A percentile compares a stretch with the other conserved stretches of the same genome.
Evolutionary conservation across 2,329 filamentous ascomycete genomes (phyloP).

Genomic region (Fusarium tuaranense): DNA sequence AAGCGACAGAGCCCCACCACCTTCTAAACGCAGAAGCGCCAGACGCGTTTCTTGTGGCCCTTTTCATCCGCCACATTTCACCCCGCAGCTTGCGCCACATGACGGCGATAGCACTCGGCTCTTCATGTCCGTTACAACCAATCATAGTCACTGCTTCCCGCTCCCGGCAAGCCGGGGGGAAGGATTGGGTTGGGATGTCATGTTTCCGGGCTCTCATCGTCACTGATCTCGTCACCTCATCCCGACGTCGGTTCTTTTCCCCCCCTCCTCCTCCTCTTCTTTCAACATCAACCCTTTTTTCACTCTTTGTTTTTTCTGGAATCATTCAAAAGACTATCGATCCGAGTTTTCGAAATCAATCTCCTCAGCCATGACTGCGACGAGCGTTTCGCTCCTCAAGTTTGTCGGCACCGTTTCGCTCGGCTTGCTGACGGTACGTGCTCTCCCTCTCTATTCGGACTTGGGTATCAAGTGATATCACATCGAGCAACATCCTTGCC

Average conservation of each 20-base stretch:
- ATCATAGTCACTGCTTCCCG: slow-evolving; percentile 17
- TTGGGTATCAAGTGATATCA: slow-evolving; percentile 29
- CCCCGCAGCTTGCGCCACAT: slow-evolving; percentile 17
- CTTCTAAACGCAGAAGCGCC: slow-evolving; percentile 28
- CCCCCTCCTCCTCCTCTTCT: slow-evolving; percentile 8
- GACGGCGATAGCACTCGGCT: neutral
- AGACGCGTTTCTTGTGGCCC: slow-evolving; percentile 6
- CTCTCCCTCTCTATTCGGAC: neutral
- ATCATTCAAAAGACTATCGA: neutral
- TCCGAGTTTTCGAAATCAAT: neutral
- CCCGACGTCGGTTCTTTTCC: slow-evolving; percentile 3
- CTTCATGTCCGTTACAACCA: slow-evolving; percentile 16
- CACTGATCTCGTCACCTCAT: slow-evolving; percentile 33
- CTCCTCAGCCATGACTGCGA: slow-evolving; percentile 68
- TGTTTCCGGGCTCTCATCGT: slow-evolving; percentile 6
- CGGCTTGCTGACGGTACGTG: slow-evolving; percentile 85
- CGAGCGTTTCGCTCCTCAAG: slow-evolving; percentile 82
- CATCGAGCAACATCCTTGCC: neutral
- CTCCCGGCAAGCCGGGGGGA: slow-evolving; percentile 14
- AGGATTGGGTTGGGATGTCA: neutral
- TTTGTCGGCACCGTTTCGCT: slow-evolving; percentile 93
- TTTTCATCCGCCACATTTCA: neutral
- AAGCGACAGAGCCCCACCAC: slow-evolving; percentile 27
- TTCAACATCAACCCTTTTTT: neutral
- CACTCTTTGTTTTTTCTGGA: neutral